Percentiles rank a stretch among this genome's conserved stretches.
These are phyloP conservation scores for Delitschia confertaspora DNA, from an alignment of 495 filamentous ascomycete genomes.

Conservation along the genomic window DNA sequence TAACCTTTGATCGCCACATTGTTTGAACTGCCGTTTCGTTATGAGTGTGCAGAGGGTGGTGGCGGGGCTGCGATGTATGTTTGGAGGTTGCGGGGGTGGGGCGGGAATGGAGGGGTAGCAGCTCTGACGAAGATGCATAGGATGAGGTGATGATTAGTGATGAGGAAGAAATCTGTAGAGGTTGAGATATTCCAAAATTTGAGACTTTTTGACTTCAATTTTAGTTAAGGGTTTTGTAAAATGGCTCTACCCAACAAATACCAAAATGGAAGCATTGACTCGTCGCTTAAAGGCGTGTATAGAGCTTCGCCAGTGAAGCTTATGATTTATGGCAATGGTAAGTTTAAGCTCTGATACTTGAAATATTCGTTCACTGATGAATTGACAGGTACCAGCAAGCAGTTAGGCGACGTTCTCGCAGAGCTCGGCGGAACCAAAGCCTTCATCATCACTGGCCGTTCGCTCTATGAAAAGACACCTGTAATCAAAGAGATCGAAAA, in stretches of 20 bases:
- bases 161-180: neutral
- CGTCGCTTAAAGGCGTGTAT: constrained; percentile 15
- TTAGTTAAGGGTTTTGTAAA: neutral
- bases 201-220: neutral
- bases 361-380: neutral
- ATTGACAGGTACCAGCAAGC: constrained; percentile 17
- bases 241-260: constrained; percentile 24
- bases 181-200: neutral
- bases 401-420: constrained; percentile 16
- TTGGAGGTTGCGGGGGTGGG: no score
- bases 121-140: constrained; percentile 11
- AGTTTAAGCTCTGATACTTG: neutral
- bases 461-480: constrained; percentile 26
- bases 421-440: constrained; percentile 26
- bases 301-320: constrained; percentile 24
- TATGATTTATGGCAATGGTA: constrained; percentile 24
- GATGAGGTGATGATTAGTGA: neutral
- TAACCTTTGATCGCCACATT: neutral
- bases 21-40: constrained; percentile 14
- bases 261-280: constrained; percentile 26
- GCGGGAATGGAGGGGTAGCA: constrained; percentile 3
- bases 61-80: constrained; percentile 23
- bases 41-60: constrained; percentile 5
- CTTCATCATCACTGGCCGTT: constrained; percentile 31
- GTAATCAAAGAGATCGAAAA: constrained; percentile 26